These are phyloP conservation scores for Verticillium albo-atrum DNA, from an alignment of 2,329 filamentous ascomycete species.

Conservation along the genomic window DNA sequence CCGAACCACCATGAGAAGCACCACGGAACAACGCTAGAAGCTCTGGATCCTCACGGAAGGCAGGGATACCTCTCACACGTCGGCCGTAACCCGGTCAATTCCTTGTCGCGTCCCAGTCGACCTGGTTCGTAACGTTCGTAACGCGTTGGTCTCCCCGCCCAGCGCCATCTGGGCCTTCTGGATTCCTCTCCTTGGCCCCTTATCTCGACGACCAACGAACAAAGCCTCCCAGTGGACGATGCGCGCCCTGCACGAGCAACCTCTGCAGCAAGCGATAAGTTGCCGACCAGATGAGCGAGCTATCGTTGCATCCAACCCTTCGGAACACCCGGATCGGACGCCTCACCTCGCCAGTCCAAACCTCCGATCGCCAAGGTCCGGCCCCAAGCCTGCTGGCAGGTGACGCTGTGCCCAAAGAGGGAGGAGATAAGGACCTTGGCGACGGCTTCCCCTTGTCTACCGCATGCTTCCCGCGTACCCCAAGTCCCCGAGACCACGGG, in stretches of 20 bases:
- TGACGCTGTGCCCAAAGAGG: neutral
- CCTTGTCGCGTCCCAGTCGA: neutral
- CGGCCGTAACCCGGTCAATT: neutral
- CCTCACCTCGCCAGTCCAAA: neutral
- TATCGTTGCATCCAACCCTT: neutral
- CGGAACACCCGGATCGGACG: neutral
- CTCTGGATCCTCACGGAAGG: neutral
- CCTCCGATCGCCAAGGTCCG: neutral
- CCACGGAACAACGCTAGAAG: neutral
- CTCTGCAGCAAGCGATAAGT: neutral
- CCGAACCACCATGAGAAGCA: neutral
- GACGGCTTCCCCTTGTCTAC: constrained; percentile 3
- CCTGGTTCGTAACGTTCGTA: too few relatives aligned
- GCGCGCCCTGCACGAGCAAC: neutral
- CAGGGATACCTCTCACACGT: neutral
- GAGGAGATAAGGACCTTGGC: constrained; percentile 4
- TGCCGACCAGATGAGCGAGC: neutral
- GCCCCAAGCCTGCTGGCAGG: neutral
- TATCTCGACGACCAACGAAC: neutral
- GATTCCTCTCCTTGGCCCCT: neutral
- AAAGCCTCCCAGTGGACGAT: neutral
- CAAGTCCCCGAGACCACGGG: neutral
- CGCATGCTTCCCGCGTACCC: neutral
- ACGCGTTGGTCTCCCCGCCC: neutral
- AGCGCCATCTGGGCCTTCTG: neutral